These are phyloP conservation scores for Sphaerulina musiva DNA, from an alignment of 2,329 filamentous ascomycete genomes.

Conservation along the genomic window DNA sequence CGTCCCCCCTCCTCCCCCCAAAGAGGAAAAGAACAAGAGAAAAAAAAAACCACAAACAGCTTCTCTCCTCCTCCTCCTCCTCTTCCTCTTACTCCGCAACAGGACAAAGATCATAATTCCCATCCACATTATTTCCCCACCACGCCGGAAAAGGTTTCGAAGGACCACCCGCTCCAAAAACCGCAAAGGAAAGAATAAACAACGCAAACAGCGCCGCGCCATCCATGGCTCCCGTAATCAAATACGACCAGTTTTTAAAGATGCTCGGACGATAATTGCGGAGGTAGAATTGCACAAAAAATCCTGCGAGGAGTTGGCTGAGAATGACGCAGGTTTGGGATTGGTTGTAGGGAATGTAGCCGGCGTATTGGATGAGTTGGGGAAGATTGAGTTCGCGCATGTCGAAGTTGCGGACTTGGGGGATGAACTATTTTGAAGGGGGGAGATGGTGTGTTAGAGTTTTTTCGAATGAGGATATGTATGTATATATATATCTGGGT, in stretches of 20 bases:
- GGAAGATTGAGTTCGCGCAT: slow-evolving; percentile 43
- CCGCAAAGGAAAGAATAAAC: slow-evolving; percentile 52
- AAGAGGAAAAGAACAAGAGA: too few relatives aligned
- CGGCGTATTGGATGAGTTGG: slow-evolving; percentile 51
- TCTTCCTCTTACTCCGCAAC: neutral
- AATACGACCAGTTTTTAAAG: slow-evolving; percentile 51
- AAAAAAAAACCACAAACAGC: too few relatives aligned
- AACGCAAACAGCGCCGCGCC: slow-evolving; percentile 45
- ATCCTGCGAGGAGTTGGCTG: slow-evolving; percentile 39
- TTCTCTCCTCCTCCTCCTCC: too few relatives aligned
- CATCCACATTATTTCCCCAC: slow-evolving; percentile 50
- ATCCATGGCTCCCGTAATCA: slow-evolving; percentile 50
- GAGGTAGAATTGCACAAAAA: slow-evolving; percentile 49
- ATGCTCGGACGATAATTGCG: slow-evolving; percentile 48
- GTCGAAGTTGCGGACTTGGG: slow-evolving; percentile 37
- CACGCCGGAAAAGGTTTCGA: slow-evolving; percentile 45
- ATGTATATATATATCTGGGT: too few relatives aligned
- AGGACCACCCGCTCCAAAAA: slow-evolving; percentile 40
- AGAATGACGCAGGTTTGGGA: slow-evolving; percentile 52
- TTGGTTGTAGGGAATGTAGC: slow-evolving; percentile 50
- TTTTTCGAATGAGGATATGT: too few relatives aligned
- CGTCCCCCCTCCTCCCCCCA: too few relatives aligned
- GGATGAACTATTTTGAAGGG: slow-evolving; percentile 37
- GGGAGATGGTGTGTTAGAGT: too few relatives aligned
- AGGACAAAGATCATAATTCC: slow-evolving; percentile 47